Evolutionary conservation across 2,329 filamentous ascomycete species (phyloP), one percentile per base, ranked within the genome.

Genomic region (Xylaria hypoxylon): DNA sequence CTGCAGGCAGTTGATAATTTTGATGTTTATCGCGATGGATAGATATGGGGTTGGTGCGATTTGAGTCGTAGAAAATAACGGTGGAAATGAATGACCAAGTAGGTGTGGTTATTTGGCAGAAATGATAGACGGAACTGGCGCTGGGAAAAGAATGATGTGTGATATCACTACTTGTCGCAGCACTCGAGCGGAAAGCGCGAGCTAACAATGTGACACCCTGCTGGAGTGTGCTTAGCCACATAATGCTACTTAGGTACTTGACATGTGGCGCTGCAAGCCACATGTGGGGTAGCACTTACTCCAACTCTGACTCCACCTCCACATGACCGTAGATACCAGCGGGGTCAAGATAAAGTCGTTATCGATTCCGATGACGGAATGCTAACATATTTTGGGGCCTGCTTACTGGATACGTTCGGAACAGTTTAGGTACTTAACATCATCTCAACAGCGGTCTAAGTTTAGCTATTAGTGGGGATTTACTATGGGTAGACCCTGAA

Each of bases 401-500:
- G 55, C 42, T 48, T 58, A 48, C 55, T 58, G 3, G 28, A 10
- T 22, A 19, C 2, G 17, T 17, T 31, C 28, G 19, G 40, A 44
- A 8, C 40, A 28, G 26, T 35, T 17, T 31, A 38, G 15, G 35
- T 38, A 38, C 11, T 8, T 38, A 38, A 3, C 10, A 57, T 45
- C 44, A 24, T 55, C 31, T 35, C 26, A 33, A 51, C 56, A 38
- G 15, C 35, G 35, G 35, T 38, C 35, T 8, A 8, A 42, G 47
- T 42, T 50, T 59, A 38, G 62, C 65, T 48, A 44, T n/a, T 45
- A 53, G 65, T 48, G 63, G 51, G 45, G 38, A 48, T 60, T 45
- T n/a, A 38, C 40, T 11, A 55, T 38, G 35, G 10, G 55, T 47
- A 59, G 62, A 35, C 50, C 24, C 48, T 64, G 31, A 38, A 47